Percentiles rank a stretch among this genome's conserved stretches.
phyloP scores from a whole-genome alignment of 805 yeast species.

The Yamadazyma laniorum region DNA sequence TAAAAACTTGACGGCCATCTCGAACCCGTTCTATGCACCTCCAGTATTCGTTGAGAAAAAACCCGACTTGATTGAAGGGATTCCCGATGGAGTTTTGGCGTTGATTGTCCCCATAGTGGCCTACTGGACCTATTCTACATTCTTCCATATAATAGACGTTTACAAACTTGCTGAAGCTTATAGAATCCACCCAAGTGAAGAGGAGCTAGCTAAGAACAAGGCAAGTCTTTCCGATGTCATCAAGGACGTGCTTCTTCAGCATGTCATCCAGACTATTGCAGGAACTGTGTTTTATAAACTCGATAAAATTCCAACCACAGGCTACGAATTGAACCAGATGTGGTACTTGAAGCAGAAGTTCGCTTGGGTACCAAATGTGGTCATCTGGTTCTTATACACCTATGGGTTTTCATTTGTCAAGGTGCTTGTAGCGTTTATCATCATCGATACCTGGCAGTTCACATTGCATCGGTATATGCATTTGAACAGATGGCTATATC shows the following conservation, averaged over 20 bases:
- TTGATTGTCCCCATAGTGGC: slow-evolving; percentile 72
- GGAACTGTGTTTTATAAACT: slow-evolving; percentile 56
- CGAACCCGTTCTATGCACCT: slow-evolving; percentile 9
- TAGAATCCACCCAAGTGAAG: slow-evolving; percentile 91
- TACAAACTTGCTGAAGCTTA: slow-evolving; percentile 75
- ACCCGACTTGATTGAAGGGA: slow-evolving; percentile 50
- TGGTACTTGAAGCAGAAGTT: slow-evolving; percentile 45
- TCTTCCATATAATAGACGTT: slow-evolving; percentile 75
- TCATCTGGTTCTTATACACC: slow-evolving; percentile 54
- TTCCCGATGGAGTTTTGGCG: slow-evolving; percentile 73
- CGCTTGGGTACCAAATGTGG: slow-evolving; percentile 44
- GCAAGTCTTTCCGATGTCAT: slow-evolving; percentile 70
- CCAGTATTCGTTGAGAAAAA: slow-evolving; percentile 24
- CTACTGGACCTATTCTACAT: slow-evolving; percentile 75
- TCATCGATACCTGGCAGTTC: slow-evolving; percentile 96
- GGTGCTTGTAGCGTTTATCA: slow-evolving; percentile 58
- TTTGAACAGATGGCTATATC: slow-evolving; percentile 69
- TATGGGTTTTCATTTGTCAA: slow-evolving; percentile 62
- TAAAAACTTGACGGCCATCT: slow-evolving; percentile 10
- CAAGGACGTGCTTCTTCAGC: slow-evolving; percentile 82
- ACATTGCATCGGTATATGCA: slow-evolving; percentile 90
- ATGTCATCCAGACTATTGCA: slow-evolving; percentile 71
- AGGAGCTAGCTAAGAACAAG: slow-evolving; percentile 71
- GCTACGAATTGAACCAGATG: slow-evolving; percentile 46
- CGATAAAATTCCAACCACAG: slow-evolving; percentile 57